phyloP scores from a whole-genome alignment of 805 yeast species.

The Trichomonascus vanleenenianus region DNA sequence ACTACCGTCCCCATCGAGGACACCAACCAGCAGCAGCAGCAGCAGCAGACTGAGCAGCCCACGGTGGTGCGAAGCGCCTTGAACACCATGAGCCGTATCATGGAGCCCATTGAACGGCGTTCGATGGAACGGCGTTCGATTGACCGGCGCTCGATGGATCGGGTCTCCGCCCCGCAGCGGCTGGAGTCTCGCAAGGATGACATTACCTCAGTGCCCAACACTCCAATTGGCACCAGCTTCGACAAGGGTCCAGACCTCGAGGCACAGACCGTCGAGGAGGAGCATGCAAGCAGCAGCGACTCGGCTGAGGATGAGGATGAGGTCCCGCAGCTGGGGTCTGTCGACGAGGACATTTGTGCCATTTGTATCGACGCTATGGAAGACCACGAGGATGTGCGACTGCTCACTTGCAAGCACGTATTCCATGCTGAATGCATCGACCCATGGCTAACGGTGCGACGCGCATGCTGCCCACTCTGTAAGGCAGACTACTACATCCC shows the following conservation, averaged over 20 bases:
- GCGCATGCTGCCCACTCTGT: slow-evolving; percentile 81
- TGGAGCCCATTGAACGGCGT: too few species aligned
- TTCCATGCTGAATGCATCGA: slow-evolving; percentile 74
- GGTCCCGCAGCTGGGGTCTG: slow-evolving; percentile 5
- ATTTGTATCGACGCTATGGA: slow-evolving; percentile 65
- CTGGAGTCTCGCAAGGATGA: neutral
- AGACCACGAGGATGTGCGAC: slow-evolving; percentile 58
- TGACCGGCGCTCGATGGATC: too few species aligned
- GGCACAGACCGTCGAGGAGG: slow-evolving; percentile 1
- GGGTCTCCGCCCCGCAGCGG: neutral
- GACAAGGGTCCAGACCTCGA: slow-evolving; percentile 3
- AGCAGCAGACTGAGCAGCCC: neutral
- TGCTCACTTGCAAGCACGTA: slow-evolving; percentile 74
- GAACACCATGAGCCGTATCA: neutral
- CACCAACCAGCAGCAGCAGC: neutral
- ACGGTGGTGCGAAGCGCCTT: neutral
- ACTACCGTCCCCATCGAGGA: neutral
- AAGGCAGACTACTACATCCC: slow-evolving; percentile 52
- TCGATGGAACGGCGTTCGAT: too few species aligned
- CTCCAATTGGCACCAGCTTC: neutral
- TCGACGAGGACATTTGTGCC: slow-evolving; percentile 54
- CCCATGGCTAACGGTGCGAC: slow-evolving; percentile 69
- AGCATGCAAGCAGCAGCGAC: too few species aligned
- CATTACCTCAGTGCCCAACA: neutral
- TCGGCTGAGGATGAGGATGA: slow-evolving; percentile 1